Evolutionary conservation across 441 rosid genomes (phyloP).

Genomic region (Lagerstroemia fauriei): DNA sequence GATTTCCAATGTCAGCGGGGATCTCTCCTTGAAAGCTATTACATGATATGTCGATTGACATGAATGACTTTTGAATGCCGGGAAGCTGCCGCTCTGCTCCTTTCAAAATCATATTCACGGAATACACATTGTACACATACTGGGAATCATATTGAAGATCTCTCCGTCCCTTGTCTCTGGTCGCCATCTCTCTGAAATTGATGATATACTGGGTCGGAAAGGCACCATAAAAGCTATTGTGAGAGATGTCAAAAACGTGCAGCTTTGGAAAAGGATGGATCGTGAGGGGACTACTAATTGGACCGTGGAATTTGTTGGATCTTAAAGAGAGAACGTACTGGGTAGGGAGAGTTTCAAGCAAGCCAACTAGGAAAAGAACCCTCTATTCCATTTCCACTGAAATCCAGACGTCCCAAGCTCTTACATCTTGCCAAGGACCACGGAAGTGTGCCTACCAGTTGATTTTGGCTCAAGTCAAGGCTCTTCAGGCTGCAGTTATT

Average conservation of each 20-base stretch:
- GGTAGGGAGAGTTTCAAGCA: neutral
- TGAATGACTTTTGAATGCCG: neutral
- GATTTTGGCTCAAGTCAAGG: constrained; percentile 25
- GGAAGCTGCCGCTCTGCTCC: neutral
- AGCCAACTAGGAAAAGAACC: constrained; percentile 23
- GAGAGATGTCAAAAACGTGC: constrained; percentile 15
- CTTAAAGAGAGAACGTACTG: constrained; percentile 1
- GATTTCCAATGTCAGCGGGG: neutral
- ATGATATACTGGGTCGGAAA: neutral
- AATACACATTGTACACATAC: neutral
- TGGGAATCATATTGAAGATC: neutral
- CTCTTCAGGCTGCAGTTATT: constrained; percentile 14
- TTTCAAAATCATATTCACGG: neutral
- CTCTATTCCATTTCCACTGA: constrained; percentile 10
- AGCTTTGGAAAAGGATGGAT: neutral
- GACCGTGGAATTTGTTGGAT: constrained; percentile 28
- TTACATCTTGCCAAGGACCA: constrained; percentile 26
- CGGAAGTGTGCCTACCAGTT: constrained; percentile 21
- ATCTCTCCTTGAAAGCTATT: constrained; percentile 5
- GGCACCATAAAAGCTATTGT: neutral
- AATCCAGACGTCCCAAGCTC: constrained; percentile 12
- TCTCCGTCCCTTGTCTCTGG: neutral
- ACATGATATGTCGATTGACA: neutral
- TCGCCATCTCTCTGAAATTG: neutral
- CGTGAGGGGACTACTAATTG: neutral